Evolutionary conservation across 768 basidiomycete genomes (phyloP), one percentile per base, ranked within the genome.

Genomic region (Sporobolomyces pararoseus): DNA sequence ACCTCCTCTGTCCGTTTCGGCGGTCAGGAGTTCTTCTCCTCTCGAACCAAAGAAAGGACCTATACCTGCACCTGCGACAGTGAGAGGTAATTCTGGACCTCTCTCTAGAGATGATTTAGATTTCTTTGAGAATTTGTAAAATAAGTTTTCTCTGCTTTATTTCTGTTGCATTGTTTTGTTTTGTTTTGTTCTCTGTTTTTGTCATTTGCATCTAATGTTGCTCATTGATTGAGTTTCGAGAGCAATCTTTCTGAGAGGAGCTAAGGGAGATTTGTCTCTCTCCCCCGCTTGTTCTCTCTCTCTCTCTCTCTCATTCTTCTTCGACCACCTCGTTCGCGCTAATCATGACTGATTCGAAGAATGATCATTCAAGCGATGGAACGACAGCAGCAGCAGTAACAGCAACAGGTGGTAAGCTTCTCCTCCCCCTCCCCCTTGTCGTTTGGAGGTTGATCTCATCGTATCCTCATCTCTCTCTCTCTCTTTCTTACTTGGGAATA

Each of bases 101-200:
- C 31, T 74, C n/a, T 54, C 49, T 29, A 34, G 55, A 10, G 66
- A 68, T 31, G 72, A 74, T 16, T n/a, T 70, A 57, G 32, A 25
- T 23, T 74, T 74, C 47, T 74, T 74, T 47, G 72, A 74, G 63
- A 35, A 68, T 32, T 19, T 54, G 63, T 64, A 53, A 39, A 34
- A 7, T 25, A 4, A 21, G 7, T 9, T 23, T 9, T 19, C 32
- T 25, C 10, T 34, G 10, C 5, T n/a, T 34, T 53, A 47, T 47
- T 47, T 47, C 27, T 31, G 13, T 32, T 31, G 13, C 32, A 2
- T 46, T 52, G 12, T 7, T 34, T n/a, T 42, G n/a, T n/a, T n/a
- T n/a, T n/a, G n/a, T n/a, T n/a, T n/a, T n/a, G n/a, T n/a, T n/a
- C n/a, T n/a, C n/a, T n/a, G n/a, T n/a, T n/a, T n/a, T n/a, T n/a